Percentiles rank a stretch among this genome's conserved stretches.
Evolutionary conservation across 2,329 filamentous ascomycete species (phyloP).

Genomic region (Fusarium temperatum): DNA sequence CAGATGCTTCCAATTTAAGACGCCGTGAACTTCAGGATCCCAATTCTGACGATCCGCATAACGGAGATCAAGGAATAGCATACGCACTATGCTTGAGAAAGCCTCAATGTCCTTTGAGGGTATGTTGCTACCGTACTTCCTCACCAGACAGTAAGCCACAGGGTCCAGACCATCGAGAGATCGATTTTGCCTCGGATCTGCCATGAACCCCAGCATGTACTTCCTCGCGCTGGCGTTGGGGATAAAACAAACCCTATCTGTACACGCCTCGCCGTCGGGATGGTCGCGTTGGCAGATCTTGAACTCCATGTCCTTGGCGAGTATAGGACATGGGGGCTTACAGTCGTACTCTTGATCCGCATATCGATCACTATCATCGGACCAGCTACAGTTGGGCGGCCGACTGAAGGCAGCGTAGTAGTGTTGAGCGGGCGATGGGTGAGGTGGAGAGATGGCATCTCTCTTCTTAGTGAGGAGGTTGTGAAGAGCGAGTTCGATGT

Average conservation of each 20-base stretch:
- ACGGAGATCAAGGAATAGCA: background rate
- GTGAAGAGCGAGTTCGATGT: conserved; percentile 9
- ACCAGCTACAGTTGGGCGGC: background rate
- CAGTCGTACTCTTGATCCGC: background rate
- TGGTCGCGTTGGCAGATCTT: background rate
- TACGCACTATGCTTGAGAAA: background rate
- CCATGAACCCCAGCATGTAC: background rate
- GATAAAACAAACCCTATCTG: conserved; percentile 1
- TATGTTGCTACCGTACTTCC: background rate
- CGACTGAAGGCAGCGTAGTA: background rate
- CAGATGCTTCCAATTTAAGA: background rate
- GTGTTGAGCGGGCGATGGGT: background rate
- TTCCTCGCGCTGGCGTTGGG: background rate
- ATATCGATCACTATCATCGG: background rate
- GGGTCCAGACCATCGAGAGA: background rate
- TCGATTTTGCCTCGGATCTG: background rate
- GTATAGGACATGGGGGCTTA: background rate
- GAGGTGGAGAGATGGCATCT: background rate
- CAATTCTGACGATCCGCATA: background rate
- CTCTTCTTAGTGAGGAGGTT: background rate
- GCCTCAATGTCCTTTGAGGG: background rate
- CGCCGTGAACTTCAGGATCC: background rate
- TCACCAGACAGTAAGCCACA: background rate
- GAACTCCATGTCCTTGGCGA: background rate
- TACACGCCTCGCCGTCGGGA: background rate